Base-by-base conservation (phyloP, 2,329 filamentous ascomycete species). In the Fusarium denticulatum region DNA sequence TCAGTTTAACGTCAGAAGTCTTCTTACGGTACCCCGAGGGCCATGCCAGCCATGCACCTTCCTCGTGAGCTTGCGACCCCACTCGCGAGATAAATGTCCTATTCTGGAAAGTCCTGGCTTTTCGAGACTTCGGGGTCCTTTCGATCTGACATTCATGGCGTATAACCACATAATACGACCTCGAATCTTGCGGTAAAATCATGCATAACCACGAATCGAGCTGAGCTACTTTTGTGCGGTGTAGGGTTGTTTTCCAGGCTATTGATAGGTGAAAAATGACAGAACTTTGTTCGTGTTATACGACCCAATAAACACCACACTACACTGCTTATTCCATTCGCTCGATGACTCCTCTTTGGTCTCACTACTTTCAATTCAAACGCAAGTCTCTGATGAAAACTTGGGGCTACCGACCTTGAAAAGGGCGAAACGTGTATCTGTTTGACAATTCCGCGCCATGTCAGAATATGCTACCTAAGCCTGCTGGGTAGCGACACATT, bases 31-130 rank as follows among this genome's bases (percentile, higher is more conserved):
- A 11, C 30, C 7, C 28, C 8, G 28, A 30, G 28, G 34, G 8
- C 42, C 42, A 49, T 36, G 32, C 32, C 34, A 53, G 24, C 22
- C 43, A 46, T 67, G 34, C 60, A 72, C 32, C 37, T 50, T 49
- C 46, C 39, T 57, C 42, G 34, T 53, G 55, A 59, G 61, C 49
- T 40, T 45, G 64, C 24, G 14, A 61, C 45, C 64, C 65, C 66
- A 69, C 65, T 60, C 40, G 49, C 50, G 36, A 69, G 45, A 53
- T 49, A 59, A 69, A 39, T 43, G 20, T 65, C 71, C 58, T 47
- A 37, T 66, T 66, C 28, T 57, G 60, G 64, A 66, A 60, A 40
- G 42, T 30, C 30, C 39, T 58, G 16, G 36, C 20, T 50, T 58
- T 57, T 73, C 39, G 32, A 43, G 32, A 36, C 28, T 68, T 67